Base-by-base conservation (phyloP, 768 basidiomycete species). In the Kondoa subrosea region DNA sequence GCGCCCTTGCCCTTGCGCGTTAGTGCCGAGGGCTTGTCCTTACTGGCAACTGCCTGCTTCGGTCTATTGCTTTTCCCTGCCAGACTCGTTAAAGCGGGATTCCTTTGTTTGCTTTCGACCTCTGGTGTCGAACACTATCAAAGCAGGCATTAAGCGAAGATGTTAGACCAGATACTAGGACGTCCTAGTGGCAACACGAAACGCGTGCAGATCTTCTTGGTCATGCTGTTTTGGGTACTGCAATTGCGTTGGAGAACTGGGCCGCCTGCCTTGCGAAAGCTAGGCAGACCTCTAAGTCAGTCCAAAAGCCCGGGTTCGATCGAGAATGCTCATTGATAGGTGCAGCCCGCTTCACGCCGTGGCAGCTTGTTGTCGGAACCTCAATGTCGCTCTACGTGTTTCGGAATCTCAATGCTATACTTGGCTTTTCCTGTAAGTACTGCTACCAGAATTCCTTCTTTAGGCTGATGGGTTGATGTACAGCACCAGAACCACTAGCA, bases 401-500 rank as follows among this genome's bases (percentile, higher is more conserved):
- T 61, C 81, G 87, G 15, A 88, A 96, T 77, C 78, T 91, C 15
- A 91, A 92, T 77, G 87, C 85, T 77, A 81, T 95, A 17, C 76
- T 92, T 4, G 91, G 90, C 2, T 80, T 93, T 17, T 85, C 82
- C 71, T 83, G 91, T 91, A 73, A 74, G 86, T 77, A 57, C 29
- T 62, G 57, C 17, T 30, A 30, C 27, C n/a, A n/a, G n/a, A n/a
- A n/a, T 33, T 60, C 40, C 31, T 57, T 67, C 64, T 33, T 68
- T 26, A 8, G 14, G 17, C 21, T n/a, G 62, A 60, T 40, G 50
- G 56, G 57, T 26, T 73, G 31, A 32, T 68, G 31, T 4, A 56
- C 58, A 89, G 91, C 91, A 26, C 93, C 93, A 34, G 93, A 97
- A 78, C 93, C 93, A 0, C 80, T 93, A 16, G 89, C 91, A 21